Conservation (phyloP, 306 rosid genomes). For the Gastrolobium villosum region DNA sequence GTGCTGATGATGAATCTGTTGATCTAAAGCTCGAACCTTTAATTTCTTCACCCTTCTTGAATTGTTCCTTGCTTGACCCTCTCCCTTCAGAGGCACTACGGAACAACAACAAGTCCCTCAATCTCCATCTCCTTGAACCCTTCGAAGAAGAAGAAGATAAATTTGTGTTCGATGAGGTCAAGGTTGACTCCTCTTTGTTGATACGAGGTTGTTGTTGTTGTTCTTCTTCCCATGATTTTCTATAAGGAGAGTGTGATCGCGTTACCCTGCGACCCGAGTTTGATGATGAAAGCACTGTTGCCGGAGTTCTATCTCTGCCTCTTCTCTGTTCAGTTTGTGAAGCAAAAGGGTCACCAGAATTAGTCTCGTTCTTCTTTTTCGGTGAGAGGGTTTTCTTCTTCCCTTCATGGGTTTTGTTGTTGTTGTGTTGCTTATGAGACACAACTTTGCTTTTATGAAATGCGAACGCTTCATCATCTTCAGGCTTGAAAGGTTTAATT, state of each 20-base stretch:
- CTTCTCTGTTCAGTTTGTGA: constrained; percentile 52
- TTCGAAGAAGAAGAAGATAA: constrained; percentile 42
- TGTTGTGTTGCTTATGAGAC: too few species aligned
- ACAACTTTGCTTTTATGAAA: too few species aligned
- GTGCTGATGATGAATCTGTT: constrained; percentile 38
- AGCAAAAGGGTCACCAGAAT: neutral
- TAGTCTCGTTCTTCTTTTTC: neutral
- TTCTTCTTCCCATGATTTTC: constrained; percentile 60
- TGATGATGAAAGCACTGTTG: constrained; percentile 44
- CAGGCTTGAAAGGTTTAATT: constrained; percentile 62
- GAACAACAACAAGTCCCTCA: constrained; percentile 77
- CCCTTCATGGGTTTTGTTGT: neutral
- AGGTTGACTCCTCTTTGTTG: constrained; percentile 31
- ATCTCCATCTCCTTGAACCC: constrained; percentile 75
- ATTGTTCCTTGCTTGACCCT: constrained; percentile 69
- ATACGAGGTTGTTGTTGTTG: constrained; percentile 41
- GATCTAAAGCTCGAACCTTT: constrained; percentile 69
- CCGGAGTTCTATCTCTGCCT: constrained; percentile 66
- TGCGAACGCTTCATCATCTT: neutral
- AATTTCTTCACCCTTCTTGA: constrained; percentile 62
- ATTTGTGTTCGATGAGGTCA: neutral
- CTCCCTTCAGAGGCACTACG: constrained; percentile 96
- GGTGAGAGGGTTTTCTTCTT: constrained; percentile 48
- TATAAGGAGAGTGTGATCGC: constrained; percentile 82
- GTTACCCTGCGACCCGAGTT: constrained; percentile 68